These are phyloP conservation scores for Castanea crenata DNA, from an alignment of 306 rosid genomes.

Conservation along the genomic window DNA sequence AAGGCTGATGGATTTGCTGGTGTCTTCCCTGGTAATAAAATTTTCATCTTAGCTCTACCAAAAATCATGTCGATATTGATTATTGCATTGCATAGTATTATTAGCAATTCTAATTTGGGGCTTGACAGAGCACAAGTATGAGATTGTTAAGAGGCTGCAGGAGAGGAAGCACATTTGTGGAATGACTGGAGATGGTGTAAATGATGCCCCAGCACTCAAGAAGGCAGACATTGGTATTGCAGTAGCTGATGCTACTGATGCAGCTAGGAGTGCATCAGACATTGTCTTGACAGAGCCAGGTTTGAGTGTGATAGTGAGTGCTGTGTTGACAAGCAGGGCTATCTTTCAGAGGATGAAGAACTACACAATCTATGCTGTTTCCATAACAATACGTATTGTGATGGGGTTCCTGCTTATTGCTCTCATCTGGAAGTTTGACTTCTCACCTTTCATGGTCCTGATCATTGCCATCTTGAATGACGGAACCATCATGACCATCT, in stretches of 20 bases:
- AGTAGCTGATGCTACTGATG: conserved; percentile 91
- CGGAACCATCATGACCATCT: conserved; percentile 96
- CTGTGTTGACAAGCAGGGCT: conserved; percentile 88
- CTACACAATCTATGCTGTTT: conserved; percentile 92
- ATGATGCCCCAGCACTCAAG: conserved; percentile 91
- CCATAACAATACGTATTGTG: conserved; percentile 94
- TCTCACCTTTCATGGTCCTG: conserved; percentile 89
- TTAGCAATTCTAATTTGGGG: neutral
- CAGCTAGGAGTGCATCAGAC: conserved; percentile 92
- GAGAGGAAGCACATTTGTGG: conserved; percentile 74
- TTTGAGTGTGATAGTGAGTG: conserved; percentile 81
- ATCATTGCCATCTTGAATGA: conserved; percentile 83
- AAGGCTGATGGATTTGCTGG: conserved; percentile 98
- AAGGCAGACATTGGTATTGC: conserved; percentile 97
- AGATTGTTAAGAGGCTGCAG: conserved; percentile 84
- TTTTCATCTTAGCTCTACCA: neutral
- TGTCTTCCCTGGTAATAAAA: conserved; percentile 80
- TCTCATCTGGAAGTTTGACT: conserved; percentile 83
- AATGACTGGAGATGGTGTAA: conserved; percentile 97
- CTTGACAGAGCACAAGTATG: conserved; percentile 81
- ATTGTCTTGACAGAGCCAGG: conserved; percentile 93
- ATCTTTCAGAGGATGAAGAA: conserved; percentile 97
- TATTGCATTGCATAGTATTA: neutral
- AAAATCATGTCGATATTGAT: neutral
- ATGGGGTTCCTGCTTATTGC: conserved; percentile 81